These are phyloP conservation scores for Ophiocordyceps unilateralis DNA, from an alignment of 2,329 filamentous ascomycete genomes.

Conservation along the genomic window DNA sequence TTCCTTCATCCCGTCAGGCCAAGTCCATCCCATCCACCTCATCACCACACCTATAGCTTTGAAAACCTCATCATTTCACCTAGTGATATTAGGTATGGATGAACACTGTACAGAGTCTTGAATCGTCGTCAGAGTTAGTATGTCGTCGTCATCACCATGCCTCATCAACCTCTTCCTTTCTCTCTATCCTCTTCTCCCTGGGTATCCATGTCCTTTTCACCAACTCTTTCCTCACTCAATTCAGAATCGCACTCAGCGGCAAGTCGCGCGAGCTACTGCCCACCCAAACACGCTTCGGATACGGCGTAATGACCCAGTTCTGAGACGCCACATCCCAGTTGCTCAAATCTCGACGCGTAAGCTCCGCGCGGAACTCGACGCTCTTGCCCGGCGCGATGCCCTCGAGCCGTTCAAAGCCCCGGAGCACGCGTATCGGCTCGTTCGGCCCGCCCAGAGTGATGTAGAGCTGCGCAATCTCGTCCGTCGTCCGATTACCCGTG, in stretches of 20 bases:
- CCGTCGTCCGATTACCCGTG: conserved; percentile 45
- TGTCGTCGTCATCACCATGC: too few relatives aligned
- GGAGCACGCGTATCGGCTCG: conserved; percentile 49
- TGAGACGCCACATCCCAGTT: conserved; percentile 72
- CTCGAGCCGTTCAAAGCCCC: conserved; percentile 62
- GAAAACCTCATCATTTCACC: too few relatives aligned
- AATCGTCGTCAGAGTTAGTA: too few relatives aligned
- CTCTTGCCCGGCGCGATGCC: conserved; percentile 52
- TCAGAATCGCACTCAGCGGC: conserved; percentile 15
- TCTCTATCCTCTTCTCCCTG: too few relatives aligned
- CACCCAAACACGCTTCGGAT: conserved; percentile 35
- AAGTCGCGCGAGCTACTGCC: conserved; percentile 38
- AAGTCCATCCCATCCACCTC: too few relatives aligned
- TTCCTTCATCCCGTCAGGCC: too few relatives aligned
- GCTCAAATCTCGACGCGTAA: conserved; percentile 68
- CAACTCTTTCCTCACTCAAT: neutral
- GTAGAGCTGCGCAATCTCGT: conserved; percentile 65
- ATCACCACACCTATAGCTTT: too few relatives aligned
- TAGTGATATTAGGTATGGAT: too few relatives aligned
- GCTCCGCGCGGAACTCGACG: conserved; percentile 44
- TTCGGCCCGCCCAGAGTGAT: conserved; percentile 62
- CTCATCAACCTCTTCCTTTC: too few relatives aligned
- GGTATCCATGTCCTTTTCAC: neutral
- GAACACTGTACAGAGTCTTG: too few relatives aligned
- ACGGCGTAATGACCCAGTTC: conserved; percentile 56